Conservation (phyloP, 441 rosid genomes). For the Populus trichocarpa region DNA sequence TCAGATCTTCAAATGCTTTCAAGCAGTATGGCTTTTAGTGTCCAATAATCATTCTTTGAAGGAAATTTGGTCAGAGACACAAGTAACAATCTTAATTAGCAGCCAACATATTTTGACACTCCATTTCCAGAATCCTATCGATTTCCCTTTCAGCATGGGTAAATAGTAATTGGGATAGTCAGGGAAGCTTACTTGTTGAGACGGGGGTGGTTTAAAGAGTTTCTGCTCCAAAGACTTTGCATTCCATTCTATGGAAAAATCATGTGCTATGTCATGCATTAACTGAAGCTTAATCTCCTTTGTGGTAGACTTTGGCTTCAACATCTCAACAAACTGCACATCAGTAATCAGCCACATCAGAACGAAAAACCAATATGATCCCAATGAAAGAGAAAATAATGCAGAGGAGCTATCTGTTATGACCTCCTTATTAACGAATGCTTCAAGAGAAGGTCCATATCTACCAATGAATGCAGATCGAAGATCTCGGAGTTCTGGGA, state of each 20-base stretch:
- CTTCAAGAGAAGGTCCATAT: conserved; percentile 51
- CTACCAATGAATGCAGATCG: conserved; percentile 51
- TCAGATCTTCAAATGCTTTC: neutral
- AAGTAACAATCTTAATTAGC: neutral
- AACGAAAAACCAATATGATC: neutral
- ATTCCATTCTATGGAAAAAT: conserved; percentile 60
- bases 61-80: neutral
- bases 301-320: conserved; percentile 38
- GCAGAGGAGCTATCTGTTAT: neutral
- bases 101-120: neutral
- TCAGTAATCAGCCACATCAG: conserved; percentile 5
- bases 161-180: neutral
- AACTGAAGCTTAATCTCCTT: conserved; percentile 69
- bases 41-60: neutral
- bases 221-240: conserved; percentile 54
- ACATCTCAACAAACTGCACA: conserved; percentile 49
- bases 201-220: conserved; percentile 36
- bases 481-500: conserved; percentile 80
- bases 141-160: neutral
- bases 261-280: conserved; percentile 51
- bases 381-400: neutral
- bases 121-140: neutral
- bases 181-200: conserved; percentile 32
- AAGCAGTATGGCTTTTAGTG: neutral
- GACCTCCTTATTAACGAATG: conserved; percentile 57